These are phyloP conservation scores for Globisporangium spinosum DNA, from an alignment of 352 stramenopile species.

Conservation along the genomic window DNA sequence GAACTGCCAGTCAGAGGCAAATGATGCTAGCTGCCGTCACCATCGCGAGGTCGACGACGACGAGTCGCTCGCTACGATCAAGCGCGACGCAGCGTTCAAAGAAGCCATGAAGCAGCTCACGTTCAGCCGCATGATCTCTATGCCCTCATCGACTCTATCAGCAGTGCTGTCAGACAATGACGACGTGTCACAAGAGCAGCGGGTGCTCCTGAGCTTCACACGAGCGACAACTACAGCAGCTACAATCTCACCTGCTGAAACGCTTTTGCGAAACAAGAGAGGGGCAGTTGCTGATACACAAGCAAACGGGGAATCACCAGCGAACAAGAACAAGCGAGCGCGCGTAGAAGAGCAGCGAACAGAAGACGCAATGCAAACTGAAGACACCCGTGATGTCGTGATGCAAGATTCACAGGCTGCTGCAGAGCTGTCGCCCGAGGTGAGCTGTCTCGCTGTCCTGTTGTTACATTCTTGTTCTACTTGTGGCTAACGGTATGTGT, in stretches of 20 bases:
- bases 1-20: background rate
- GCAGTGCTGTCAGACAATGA: background rate
- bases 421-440: slow-evolving; percentile 1
- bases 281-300: too few species aligned
- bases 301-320: background rate
- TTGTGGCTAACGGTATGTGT: background rate
- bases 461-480: background rate
- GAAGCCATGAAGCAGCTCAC: slow-evolving; percentile 16
- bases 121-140: background rate
- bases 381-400: background rate
- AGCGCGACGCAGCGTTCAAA: slow-evolving; percentile 18
- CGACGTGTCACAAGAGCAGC: background rate
- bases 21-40: background rate
- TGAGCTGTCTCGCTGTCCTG: background rate
- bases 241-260: background rate
- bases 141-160: background rate
- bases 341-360: background rate
- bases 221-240: background rate
- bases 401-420: background rate
- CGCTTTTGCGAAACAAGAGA: background rate
- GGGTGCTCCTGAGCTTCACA: slow-evolving; percentile 17
- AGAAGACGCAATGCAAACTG: background rate
- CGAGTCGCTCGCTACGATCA: slow-evolving; percentile 14
- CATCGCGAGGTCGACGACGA: slow-evolving; percentile 11
- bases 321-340: background rate